These are phyloP conservation scores for Elasticomyces elasticus DNA, from an alignment of 495 filamentous ascomycete species.

Conservation along the genomic window DNA sequence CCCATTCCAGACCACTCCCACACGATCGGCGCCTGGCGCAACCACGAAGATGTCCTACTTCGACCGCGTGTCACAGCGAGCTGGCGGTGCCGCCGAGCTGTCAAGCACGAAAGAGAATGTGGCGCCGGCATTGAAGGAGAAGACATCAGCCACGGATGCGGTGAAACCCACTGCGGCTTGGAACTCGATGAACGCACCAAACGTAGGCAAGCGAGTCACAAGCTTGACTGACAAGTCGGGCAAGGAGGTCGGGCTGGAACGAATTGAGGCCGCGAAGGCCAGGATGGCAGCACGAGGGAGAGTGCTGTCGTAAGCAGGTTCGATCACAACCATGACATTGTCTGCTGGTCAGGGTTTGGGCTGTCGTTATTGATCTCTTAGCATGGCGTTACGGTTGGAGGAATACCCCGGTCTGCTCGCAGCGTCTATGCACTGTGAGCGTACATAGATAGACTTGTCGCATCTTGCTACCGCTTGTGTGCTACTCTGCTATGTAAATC, in stretches of 20 bases:
- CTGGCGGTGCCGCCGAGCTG: neutral
- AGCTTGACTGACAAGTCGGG: conserved; percentile 11
- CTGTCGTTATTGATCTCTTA: neutral
- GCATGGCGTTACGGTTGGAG: neutral
- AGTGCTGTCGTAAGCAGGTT: conserved; percentile 2
- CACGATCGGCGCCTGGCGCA: neutral
- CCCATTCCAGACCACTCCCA: conserved; percentile 7
- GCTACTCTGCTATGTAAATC: too few relatives aligned
- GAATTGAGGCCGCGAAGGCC: conserved; percentile 17
- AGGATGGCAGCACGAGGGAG: conserved; percentile 16
- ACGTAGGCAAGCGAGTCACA: conserved; percentile 7
- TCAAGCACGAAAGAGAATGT: conserved; percentile 7
- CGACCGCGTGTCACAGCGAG: neutral
- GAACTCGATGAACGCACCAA: conserved; percentile 16
- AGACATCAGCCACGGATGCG: neutral
- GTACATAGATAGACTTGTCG: too few relatives aligned
- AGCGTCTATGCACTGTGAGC: too few relatives aligned
- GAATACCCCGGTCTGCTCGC: too few relatives aligned
- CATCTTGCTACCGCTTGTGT: too few relatives aligned
- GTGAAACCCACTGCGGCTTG: conserved; percentile 17
- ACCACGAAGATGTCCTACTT: neutral
- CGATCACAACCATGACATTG: neutral
- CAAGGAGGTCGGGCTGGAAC: conserved; percentile 10
- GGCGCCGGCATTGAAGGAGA: neutral
- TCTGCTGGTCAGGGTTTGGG: neutral